Evolutionary conservation across 192 early-diverging fungal genomes (phyloP).

Genomic region (Paraglomus occultum): DNA sequence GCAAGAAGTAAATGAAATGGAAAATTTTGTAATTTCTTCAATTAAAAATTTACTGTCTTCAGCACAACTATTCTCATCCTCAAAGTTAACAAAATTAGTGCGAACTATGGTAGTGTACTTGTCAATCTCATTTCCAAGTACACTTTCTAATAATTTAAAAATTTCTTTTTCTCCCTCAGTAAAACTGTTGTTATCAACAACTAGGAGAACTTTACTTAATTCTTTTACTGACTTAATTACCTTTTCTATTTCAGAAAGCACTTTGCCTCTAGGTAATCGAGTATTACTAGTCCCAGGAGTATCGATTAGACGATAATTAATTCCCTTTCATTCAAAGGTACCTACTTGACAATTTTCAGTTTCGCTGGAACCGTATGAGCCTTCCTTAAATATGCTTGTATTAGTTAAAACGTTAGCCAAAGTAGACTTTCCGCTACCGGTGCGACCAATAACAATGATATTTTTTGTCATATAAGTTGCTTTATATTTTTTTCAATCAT

Average conservation of each 20-base stretch:
- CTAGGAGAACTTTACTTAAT: no score
- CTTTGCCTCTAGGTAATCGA: neutral
- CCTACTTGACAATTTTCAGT: neutral
- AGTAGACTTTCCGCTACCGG: slow-evolving; percentile 4
- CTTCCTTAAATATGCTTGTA: slow-evolving; percentile 2
- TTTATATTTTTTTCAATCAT: no score
- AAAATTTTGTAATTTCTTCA: neutral
- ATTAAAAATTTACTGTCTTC: neutral
- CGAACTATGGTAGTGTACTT: neutral
- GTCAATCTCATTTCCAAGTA: slow-evolving; percentile 17
- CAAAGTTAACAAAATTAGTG: slow-evolving; percentile 4
- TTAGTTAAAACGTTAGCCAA: neutral
- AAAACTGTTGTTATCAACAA: no score
- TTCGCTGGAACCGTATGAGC: neutral
- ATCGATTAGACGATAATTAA: slow-evolving; percentile 15
- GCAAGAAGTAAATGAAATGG: neutral
- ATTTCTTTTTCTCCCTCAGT: neutral
- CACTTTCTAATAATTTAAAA: neutral
- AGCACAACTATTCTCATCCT: neutral
- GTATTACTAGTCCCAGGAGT: neutral
- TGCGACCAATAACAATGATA: neutral
- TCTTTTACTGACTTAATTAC: no score
- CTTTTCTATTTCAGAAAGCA: no score
- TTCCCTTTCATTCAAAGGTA: neutral
- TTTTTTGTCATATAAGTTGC: no score